phyloP scores from a whole-genome alignment of 1,139 yeast genomes.

The Scheffersomyces insectosa region DNA sequence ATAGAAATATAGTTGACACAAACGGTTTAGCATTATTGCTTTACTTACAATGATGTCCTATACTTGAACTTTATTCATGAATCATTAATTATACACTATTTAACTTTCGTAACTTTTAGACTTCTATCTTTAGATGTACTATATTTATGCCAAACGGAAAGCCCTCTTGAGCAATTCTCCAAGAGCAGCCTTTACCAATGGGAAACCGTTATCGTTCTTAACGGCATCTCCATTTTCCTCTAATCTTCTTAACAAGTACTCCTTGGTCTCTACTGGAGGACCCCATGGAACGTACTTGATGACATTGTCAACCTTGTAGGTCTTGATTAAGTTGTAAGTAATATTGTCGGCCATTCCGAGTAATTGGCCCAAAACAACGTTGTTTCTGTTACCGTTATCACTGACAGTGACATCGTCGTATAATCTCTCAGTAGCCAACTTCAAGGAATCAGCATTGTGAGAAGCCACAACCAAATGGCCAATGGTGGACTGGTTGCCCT shows the following conservation, averaged over 20 bases:
- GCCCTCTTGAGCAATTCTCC: slow-evolving; percentile 44
- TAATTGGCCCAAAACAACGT: slow-evolving; percentile 85
- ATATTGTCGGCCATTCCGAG: slow-evolving; percentile 95
- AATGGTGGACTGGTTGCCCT: slow-evolving; percentile 52
- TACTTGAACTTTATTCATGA: too few species aligned
- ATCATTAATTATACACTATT: slow-evolving; percentile 1
- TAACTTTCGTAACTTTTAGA: background rate
- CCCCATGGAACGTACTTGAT: slow-evolving; percentile 99
- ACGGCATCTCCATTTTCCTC: slow-evolving; percentile 98
- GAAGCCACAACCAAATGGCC: slow-evolving; percentile 93
- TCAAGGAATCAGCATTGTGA: slow-evolving; percentile 81
- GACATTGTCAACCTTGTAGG: slow-evolving; percentile 68
- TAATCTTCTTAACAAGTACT: slow-evolving; percentile 83
- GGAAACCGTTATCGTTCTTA: slow-evolving; percentile 83
- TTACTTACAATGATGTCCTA: too few species aligned
- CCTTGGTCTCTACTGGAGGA: slow-evolving; percentile 91
- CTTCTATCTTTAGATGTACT: background rate
- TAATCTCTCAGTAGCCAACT: slow-evolving; percentile 64
- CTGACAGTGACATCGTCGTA: slow-evolving; percentile 19
- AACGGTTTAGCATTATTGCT: too few species aligned
- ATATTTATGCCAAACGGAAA: slow-evolving; percentile 20
- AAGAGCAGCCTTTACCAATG: slow-evolving; percentile 60
- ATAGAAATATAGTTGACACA: background rate
- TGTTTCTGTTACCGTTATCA: slow-evolving; percentile 46
- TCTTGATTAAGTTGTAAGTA: slow-evolving; percentile 69